Evolutionary conservation across 768 basidiomycete species (phyloP), one percentile per base, ranked within the genome.

Genomic region (Naganishia vaughanmartiniae): DNA sequence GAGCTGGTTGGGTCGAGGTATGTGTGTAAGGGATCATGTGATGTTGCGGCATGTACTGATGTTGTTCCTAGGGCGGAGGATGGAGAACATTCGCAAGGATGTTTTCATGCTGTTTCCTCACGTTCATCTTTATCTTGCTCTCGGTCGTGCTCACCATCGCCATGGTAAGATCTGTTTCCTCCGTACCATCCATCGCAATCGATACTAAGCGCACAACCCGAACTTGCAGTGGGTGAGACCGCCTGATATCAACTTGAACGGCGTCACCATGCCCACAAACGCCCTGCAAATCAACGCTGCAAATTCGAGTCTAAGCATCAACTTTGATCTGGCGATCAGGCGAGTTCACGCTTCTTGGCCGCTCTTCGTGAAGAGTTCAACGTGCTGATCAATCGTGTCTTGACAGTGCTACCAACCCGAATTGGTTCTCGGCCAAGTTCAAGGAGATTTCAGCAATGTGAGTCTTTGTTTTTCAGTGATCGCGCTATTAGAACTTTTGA

Each of bases 391-490:
- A n/a, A 4, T 15, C n/a, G 19, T 19, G 21, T 12, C 26, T 24
- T 36, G 12, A 26, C 54, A 54, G 74, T 54, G 80, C 79, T 19
- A 66, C 75, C 10, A 81, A 81, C 54, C 80, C 80, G 5, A 81
- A 81, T 58, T 81, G 79, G 79, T 81, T 81, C 74, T 76, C 74
- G 28, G 79, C 77, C 39, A 69, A 79, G 67, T 80, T 81, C 70
- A 70, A 75, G 53, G 71, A 77, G 51, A 79, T 81, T 65, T 70
- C 70, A n/a, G 80, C 80, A 4, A 73, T 73, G 66, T 70, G 53
- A 70, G 69, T 53, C 10, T n/a, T 6, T 9, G 4, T 54, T 30
- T 34, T 28, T 12, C 54, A 36, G 53, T 36, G 24, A 31, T 4
- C 19, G 42, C n/a, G 48, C 14, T 51, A n/a, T 51, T n/a, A n/a